These are phyloP conservation scores for Phoma sp. DNA, from an alignment of 2,329 filamentous ascomycete genomes.

Conservation along the genomic window DNA sequence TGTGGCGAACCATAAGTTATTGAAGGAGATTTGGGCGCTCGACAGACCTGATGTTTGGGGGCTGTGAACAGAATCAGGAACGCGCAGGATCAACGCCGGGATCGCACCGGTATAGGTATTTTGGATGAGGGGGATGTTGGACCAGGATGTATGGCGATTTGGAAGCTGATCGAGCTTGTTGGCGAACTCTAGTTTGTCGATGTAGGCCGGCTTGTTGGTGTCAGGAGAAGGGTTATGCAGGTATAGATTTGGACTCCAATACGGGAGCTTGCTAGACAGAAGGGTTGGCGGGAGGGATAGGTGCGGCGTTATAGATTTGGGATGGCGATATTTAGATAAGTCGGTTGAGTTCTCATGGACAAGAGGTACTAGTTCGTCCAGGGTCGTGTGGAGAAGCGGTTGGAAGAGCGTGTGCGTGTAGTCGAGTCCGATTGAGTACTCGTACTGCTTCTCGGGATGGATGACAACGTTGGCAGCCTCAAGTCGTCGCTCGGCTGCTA, in stretches of 20 bases:
- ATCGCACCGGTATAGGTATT: conserved; percentile 58
- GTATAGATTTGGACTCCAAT: conserved; percentile 38
- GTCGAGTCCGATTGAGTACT: conserved; percentile 62
- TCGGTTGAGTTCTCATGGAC: conserved; percentile 45
- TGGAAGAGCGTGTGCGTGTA: conserved; percentile 60
- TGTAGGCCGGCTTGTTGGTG: conserved; percentile 35
- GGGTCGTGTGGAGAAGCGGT: conserved; percentile 33
- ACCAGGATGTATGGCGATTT: conserved; percentile 53
- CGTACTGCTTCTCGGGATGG: conserved; percentile 51
- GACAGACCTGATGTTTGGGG: not conserved
- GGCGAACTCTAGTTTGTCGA: conserved; percentile 36
- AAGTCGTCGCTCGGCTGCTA: conserved; percentile 14
- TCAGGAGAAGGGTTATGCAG: conserved; percentile 39
- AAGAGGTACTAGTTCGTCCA: conserved; percentile 38
- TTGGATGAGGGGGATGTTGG: conserved; percentile 54
- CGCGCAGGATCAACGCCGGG: conserved; percentile 53
- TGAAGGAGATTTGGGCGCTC: conserved; percentile 49
- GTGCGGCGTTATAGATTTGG: conserved; percentile 37
- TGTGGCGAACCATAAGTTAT: conserved; percentile 58
- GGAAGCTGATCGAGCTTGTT: conserved; percentile 53
- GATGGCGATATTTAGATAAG: conserved; percentile 45
- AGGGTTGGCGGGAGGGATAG: conserved; percentile 51
- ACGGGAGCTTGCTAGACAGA: conserved; percentile 36
- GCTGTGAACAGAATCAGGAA: not conserved
- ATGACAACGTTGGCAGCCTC: conserved; percentile 33